Percentiles rank a stretch among this genome's conserved stretches.
phyloP scores from a whole-genome alignment of 768 basidiomycete species.

The Termitomyces sp. region DNA sequence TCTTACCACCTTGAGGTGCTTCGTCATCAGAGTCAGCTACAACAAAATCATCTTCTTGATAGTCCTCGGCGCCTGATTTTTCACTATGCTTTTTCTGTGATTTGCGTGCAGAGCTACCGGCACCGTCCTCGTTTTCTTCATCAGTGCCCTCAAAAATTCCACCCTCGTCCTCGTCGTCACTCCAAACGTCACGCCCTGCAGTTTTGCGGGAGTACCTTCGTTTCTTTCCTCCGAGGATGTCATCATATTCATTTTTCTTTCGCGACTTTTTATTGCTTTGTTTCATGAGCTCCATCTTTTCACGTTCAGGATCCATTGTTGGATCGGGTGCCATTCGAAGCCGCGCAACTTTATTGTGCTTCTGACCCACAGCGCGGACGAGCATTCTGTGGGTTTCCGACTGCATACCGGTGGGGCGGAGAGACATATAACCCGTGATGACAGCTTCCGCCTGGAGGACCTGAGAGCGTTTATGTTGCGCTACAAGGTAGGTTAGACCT shows the following conservation, averaged over 20 bases:
- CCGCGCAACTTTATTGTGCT: slow-evolving; percentile 76
- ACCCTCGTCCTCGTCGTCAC: slow-evolving; percentile 67
- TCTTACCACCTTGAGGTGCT: slow-evolving; percentile 33
- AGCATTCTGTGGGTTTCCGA: slow-evolving; percentile 87
- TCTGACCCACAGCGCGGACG: slow-evolving; percentile 80
- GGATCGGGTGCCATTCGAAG: slow-evolving; percentile 79
- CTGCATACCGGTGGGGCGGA: slow-evolving; percentile 87
- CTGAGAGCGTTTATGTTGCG: slow-evolving; percentile 81
- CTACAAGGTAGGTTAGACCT: slow-evolving; percentile 84
- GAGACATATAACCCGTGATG: slow-evolving; percentile 76
- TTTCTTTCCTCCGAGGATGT: slow-evolving; percentile 43
- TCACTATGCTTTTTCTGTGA: slow-evolving; percentile 45
- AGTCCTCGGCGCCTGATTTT: slow-evolving; percentile 57
- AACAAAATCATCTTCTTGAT: slow-evolving; percentile 82
- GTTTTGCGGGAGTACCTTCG: slow-evolving; percentile 38
- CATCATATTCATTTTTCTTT: slow-evolving; percentile 48
- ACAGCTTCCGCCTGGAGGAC: slow-evolving; percentile 84
- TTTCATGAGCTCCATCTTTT: slow-evolving; percentile 62
- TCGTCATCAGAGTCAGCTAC: slow-evolving; percentile 78
- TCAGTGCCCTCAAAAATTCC: slow-evolving; percentile 49
- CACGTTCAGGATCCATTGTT: slow-evolving; percentile 69
- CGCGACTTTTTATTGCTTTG: slow-evolving; percentile 60
- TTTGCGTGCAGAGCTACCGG: slow-evolving; percentile 30
- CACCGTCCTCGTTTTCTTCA: slow-evolving; percentile 48
- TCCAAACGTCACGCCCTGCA: slow-evolving; percentile 39